Evolutionary conservation across 495 filamentous ascomycete species (phyloP), one percentile per base, ranked within the genome.

Genomic region (Aspergillus sparsus): DNA sequence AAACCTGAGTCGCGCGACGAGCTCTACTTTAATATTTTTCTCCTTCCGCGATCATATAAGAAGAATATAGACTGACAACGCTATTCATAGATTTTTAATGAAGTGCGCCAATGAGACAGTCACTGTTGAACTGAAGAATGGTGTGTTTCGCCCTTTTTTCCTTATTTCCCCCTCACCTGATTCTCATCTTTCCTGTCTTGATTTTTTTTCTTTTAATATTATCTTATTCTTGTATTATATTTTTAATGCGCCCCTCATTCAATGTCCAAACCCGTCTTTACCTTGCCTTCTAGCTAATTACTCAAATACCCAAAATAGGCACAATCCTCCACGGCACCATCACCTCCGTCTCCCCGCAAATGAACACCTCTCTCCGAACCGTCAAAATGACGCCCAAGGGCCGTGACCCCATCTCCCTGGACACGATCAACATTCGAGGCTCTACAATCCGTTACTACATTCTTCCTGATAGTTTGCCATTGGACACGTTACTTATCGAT

Each of bases 61-160:
- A 49, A 49, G 42, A 37, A 32, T 44, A 33, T 39, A 15, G 15
- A 37, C 57, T 50, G 46, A 64, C 59, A 49, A n/a, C 12, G 55
- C 51, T 54, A 27, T 47, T 33, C 65, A 55, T 74, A 98, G 94
- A 66, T 98, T 98, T 74, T 79, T 98, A 55, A 97, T 98, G 94
- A 98, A 98, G 83, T 96, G 92, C 74, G 85, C 87, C 68, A 98
- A 97, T 74, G 94, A 98, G 79, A 95, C 93, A 58, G 94, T 98
- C 59, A 96, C 93, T 9, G 87, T 98, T 66, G 94, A 98, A 80
- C 82, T 98, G 60, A 98, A 98, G 74, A 98, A 97, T 85, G 94
- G 93, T 93, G 21, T 27, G 21, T 27, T 27, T 27, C 74, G 55
- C 70, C 64, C 6, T 32, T n/a, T 51, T 21, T 50, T n/a, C n/a